Evolutionary conservation across 768 basidiomycete species (phyloP), one percentile per base, ranked within the genome.

Genomic region (Pisolithus orientalis): DNA sequence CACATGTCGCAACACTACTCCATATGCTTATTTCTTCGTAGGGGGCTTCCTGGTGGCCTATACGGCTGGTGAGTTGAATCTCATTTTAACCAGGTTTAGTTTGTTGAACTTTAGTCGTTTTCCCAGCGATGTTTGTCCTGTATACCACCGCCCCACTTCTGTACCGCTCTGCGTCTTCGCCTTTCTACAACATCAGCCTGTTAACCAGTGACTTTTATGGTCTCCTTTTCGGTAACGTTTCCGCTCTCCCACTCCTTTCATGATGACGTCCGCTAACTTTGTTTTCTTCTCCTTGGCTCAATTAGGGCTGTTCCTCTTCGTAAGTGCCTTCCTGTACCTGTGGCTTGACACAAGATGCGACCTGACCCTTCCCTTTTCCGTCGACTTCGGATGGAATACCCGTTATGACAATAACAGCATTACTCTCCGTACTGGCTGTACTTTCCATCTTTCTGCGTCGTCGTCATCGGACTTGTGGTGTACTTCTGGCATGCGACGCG

Each of bases 191-290:
- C 62, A 75, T 93, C 56, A 87, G 85, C 59, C 68, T 93, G 9
- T 79, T 94, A n/a, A 85, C 91, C 13, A 87, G 86, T 63, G 90
- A 93, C 69, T 94, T 92, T 59, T 94, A 85, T 61, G 89, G 91
- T 29, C 75, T 94, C 47, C 73, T 94, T 21, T 90, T 94, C 62
- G 91, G 68, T 66, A 34, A 47, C 3, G 61, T 60, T 24, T 53
- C n/a, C 8, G 6, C 16, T 17, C 21, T 42, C 29, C 32, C 34
- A 34, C 11, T 13, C n/a, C 40, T 21, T 17, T 21, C 44, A 27
- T 8, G 11, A 7, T 29, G 42, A 43, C 42, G 25, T 3, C 7
- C 8, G 27, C 14, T 10, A 16, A 45, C 25, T 8, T 29, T 27
- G 14, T 1, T 16, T 5, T 45, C 25, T 29, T 29, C 24, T 21